phyloP scores from a whole-genome alignment of 2,329 filamentous ascomycete genomes.

The Ceratocystis smalleyi region DNA sequence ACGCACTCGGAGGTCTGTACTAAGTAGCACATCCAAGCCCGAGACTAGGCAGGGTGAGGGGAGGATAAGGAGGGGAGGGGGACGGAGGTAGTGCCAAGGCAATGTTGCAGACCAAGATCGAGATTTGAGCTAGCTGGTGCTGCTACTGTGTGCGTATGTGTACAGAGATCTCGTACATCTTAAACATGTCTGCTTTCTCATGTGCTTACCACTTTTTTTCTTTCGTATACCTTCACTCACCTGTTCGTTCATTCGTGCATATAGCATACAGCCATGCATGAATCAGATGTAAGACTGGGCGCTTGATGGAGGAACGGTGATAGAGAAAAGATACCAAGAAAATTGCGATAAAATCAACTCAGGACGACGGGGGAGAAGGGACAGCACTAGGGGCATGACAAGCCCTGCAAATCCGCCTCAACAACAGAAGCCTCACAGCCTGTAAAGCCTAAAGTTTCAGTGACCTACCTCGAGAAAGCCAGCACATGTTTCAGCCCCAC shows the following conservation, averaged over 20 bases:
- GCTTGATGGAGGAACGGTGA: not conserved
- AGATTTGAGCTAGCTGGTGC: not conserved
- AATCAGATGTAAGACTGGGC: not conserved
- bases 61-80: not conserved
- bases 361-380: not conserved
- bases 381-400: not conserved
- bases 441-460: not conserved
- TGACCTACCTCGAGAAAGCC: not conserved
- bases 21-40: not conserved
- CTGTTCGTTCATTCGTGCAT: not conserved
- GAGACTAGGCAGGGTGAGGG: not conserved
- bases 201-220: no score
- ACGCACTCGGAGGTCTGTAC: not conserved
- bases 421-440: not conserved
- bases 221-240: not conserved
- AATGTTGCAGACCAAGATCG: not conserved
- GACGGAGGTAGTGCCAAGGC: not conserved
- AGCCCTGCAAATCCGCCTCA: not conserved
- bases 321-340: not conserved
- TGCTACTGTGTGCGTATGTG: not conserved
- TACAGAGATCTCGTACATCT: not conserved
- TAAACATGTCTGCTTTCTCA: no score
- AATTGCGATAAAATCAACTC: not conserved
- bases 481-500: not conserved
- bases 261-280: not conserved